phyloP scores from a whole-genome alignment of 2,329 filamentous ascomycete species.

The Nemania sp. region DNA sequence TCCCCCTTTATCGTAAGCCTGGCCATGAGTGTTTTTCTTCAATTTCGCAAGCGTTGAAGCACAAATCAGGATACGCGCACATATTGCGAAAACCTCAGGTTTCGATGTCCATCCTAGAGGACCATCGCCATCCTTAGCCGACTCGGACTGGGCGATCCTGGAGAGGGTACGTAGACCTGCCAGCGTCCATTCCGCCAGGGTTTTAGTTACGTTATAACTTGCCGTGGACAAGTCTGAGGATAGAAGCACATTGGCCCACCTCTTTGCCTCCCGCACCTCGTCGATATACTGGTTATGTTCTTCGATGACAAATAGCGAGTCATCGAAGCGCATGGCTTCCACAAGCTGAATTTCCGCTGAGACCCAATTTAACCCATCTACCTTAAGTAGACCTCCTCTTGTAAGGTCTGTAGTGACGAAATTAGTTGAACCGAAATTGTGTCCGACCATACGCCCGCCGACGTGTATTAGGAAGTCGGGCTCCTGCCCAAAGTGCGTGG shows the following conservation, averaged over 20 bases:
- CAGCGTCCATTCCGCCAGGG: slow-evolving; percentile 61
- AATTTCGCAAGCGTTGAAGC: slow-evolving; percentile 52
- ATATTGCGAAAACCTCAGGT: slow-evolving; percentile 73
- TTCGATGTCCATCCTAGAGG: slow-evolving; percentile 79
- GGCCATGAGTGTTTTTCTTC: background rate
- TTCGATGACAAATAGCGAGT: slow-evolving; percentile 84
- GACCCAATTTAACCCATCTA: slow-evolving; percentile 38
- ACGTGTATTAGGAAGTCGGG: slow-evolving; percentile 57
- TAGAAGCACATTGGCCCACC: slow-evolving; percentile 72
- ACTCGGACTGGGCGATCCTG: slow-evolving; percentile 41
- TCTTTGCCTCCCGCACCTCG: slow-evolving; percentile 76
- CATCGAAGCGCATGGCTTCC: slow-evolving; percentile 65
- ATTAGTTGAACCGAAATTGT: slow-evolving; percentile 38
- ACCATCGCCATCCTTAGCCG: slow-evolving; percentile 62
- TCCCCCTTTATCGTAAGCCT: slow-evolving; percentile 2
- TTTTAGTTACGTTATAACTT: slow-evolving; percentile 36
- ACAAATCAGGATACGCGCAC: slow-evolving; percentile 59
- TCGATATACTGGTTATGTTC: slow-evolving; percentile 96
- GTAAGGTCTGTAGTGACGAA: slow-evolving; percentile 28
- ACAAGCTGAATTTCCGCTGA: slow-evolving; percentile 56
- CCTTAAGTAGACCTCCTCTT: slow-evolving; percentile 25
- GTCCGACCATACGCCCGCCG: slow-evolving; percentile 58
- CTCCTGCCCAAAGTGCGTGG: slow-evolving; percentile 51
- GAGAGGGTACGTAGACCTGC: slow-evolving; percentile 62
- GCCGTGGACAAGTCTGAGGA: slow-evolving; percentile 15